Base-by-base conservation (phyloP, 495 filamentous ascomycete species). In the Darksidea phi region DNA sequence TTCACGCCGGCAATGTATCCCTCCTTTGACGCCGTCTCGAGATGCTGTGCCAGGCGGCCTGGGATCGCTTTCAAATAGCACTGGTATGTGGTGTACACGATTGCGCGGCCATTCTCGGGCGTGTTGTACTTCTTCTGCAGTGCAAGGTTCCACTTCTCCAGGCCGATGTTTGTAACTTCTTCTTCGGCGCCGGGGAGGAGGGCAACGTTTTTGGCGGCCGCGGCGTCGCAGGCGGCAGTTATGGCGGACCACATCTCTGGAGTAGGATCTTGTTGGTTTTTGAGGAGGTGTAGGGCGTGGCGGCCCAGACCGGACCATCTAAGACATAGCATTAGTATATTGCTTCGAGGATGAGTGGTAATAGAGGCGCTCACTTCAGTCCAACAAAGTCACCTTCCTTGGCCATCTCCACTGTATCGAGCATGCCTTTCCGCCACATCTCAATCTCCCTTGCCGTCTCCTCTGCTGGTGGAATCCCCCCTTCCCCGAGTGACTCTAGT, bases 141-240 rank as follows among this genome's bases (percentile, higher is more conserved):
- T 18, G 78, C 76, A 56, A 94, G 75, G 4, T 86, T 87, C 93
- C 93, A 97, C 52, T 81, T 77, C 72, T 97, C 87, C 62, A 96
- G 92, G 7, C 92, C 91, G 8, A 77, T 78, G 72, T 96, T 91
- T 13, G 95, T 78, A 11, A 82, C 81, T 61, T 84, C 82, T 70
- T 96, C 91, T 73, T 97, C 93, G 6, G 93, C 93, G 68, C 95
- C 93, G 52, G 96, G 88, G 4, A 96, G 79, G n/a, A 97, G 75
- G 17, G 81, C 79, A 24, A 95, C 85, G 26, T 87, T 83, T 50
- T 84, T 84, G 24, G 81, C 78, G 11, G 81, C 77, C 0, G 93
- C 93, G 8, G 89, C 78, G 43, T 88, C 78, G 72, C 93, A 97
- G 26, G 95, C 86, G 49, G 82, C 72, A 59, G 83, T 78, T 64